Percentiles rank a stretch among this genome's conserved stretches.
Evolutionary conservation across 352 stramenopile genomes (phyloP).

Genomic region (Globisporangium viniferum): DNA sequence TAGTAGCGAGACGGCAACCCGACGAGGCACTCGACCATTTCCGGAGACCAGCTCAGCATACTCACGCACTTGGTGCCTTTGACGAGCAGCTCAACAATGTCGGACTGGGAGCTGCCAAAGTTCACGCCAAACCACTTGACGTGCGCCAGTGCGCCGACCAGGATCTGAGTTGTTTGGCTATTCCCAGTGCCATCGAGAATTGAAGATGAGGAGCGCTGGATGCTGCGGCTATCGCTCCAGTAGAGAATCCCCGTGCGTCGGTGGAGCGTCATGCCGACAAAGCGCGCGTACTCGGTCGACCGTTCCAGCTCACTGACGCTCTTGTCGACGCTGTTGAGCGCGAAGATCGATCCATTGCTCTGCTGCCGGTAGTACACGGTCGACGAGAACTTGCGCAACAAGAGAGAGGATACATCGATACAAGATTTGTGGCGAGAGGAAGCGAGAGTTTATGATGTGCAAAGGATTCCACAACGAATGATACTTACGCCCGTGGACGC

Average conservation of each 20-base stretch:
- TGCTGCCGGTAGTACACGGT: constrained; percentile 67
- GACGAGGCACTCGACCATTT: constrained; percentile 57
- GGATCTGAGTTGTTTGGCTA: constrained; percentile 7
- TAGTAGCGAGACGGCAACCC: constrained; percentile 30
- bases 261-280: constrained; percentile 44
- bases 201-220: constrained; percentile 25
- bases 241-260: constrained; percentile 31
- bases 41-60: constrained; percentile 35
- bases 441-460: neutral
- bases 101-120: constrained; percentile 29
- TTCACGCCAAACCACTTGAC: constrained; percentile 57
- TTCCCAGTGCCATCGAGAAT: constrained; percentile 5
- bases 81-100: constrained; percentile 40
- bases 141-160: constrained; percentile 41
- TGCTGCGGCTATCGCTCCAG: constrained; percentile 55
- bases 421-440: neutral
- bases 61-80: constrained; percentile 40
- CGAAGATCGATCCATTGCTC: constrained; percentile 49
- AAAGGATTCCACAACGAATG: neutral
- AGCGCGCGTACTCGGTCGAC: constrained; percentile 38
- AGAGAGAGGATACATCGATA: neutral
- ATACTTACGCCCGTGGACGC: neutral
- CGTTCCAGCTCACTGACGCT: constrained; percentile 30
- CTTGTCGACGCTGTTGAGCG: constrained; percentile 41
- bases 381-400: constrained; percentile 26